A percentile compares a stretch with the other conserved stretches of the same genome.
Conservation (phyloP, 495 filamentous ascomycete species). For the Venustampulla echinocandica region DNA sequence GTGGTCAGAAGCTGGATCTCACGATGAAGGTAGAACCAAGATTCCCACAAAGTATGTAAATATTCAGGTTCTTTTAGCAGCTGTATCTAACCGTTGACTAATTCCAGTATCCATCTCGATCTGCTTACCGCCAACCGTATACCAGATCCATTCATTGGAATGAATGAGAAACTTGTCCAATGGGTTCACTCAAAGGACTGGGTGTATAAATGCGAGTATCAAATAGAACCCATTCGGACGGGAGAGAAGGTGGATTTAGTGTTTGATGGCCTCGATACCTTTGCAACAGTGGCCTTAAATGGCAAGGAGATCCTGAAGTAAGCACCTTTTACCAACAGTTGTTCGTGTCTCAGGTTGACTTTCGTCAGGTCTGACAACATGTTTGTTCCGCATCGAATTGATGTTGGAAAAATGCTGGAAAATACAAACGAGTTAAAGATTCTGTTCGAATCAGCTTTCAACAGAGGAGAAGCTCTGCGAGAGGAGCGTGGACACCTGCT, state of each 20-base stretch:
- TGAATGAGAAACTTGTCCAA: conserved; percentile 53
- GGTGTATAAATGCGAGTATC: conserved; percentile 28
- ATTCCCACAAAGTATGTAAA: too few relatives aligned
- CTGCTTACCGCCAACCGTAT: conserved; percentile 46
- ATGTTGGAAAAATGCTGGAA: conserved; percentile 42
- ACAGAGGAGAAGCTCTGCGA: conserved; percentile 27
- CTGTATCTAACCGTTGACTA: too few relatives aligned
- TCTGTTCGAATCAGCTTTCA: conserved; percentile 25
- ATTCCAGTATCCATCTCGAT: too few relatives aligned
- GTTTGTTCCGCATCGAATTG: conserved; percentile 54
- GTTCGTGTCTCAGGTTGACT: too few relatives aligned
- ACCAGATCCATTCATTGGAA: conserved; percentile 49
- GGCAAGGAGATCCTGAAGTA: conserved; percentile 46
- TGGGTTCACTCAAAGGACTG: conserved; percentile 64
- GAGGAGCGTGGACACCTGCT: conserved; percentile 35
- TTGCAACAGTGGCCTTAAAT: conserved; percentile 58
- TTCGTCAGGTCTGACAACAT: too few relatives aligned
- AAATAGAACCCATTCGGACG: conserved; percentile 14
- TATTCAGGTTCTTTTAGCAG: too few relatives aligned
- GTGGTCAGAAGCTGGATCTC: too few relatives aligned
- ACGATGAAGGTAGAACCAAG: too few relatives aligned
- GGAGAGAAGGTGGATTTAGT: conserved; percentile 39
- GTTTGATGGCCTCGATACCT: conserved; percentile 70
- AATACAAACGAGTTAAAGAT: conserved; percentile 27
- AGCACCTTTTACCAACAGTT: too few relatives aligned